These are phyloP conservation scores for Saturnispora quitensis DNA, from an alignment of 805 yeast species.

Conservation along the genomic window DNA sequence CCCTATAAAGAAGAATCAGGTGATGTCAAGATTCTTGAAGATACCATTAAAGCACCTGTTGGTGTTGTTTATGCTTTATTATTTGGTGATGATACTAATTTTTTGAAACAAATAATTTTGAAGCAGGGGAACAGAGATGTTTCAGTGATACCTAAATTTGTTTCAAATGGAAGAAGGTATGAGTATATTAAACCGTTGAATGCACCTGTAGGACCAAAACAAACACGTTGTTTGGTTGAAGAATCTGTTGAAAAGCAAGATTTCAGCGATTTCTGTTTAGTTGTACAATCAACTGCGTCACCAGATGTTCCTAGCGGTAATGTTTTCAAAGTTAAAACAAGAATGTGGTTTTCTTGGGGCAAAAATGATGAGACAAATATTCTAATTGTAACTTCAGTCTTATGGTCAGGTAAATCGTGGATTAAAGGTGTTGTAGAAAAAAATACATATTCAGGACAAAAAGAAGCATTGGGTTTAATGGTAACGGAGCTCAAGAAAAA, in stretches of 20 bases:
- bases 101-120: slow-evolving; percentile 36
- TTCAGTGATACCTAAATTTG: slow-evolving; percentile 37
- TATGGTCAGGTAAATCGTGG: slow-evolving; percentile 76
- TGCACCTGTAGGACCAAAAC: slow-evolving; percentile 69
- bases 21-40: slow-evolving; percentile 50
- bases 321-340: slow-evolving; percentile 54
- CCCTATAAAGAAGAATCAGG: slow-evolving; percentile 36
- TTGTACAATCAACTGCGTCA: slow-evolving; percentile 51
- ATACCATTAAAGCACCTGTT: slow-evolving; percentile 45
- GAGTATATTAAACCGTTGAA: slow-evolving; percentile 55
- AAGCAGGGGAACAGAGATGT: slow-evolving; percentile 60
- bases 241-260: slow-evolving; percentile 51
- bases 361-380: slow-evolving; percentile 44
- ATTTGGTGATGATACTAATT: slow-evolving; percentile 50
- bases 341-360: slow-evolving; percentile 55
- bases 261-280: slow-evolving; percentile 36
- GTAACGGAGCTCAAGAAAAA: slow-evolving; percentile 38
- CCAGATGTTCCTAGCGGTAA: slow-evolving; percentile 83
- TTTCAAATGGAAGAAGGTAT: slow-evolving; percentile 35
- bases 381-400: slow-evolving; percentile 44
- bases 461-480: slow-evolving; percentile 43
- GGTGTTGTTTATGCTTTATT: slow-evolving; percentile 51
- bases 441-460: slow-evolving; percentile 66
- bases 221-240: slow-evolving; percentile 54
- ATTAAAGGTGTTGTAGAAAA: slow-evolving; percentile 67